A percentile compares a stretch with the other conserved stretches of the same genome.
phyloP scores from a whole-genome alignment of 1,284 basidiomycete genomes.

The Sparassis latifolia region DNA sequence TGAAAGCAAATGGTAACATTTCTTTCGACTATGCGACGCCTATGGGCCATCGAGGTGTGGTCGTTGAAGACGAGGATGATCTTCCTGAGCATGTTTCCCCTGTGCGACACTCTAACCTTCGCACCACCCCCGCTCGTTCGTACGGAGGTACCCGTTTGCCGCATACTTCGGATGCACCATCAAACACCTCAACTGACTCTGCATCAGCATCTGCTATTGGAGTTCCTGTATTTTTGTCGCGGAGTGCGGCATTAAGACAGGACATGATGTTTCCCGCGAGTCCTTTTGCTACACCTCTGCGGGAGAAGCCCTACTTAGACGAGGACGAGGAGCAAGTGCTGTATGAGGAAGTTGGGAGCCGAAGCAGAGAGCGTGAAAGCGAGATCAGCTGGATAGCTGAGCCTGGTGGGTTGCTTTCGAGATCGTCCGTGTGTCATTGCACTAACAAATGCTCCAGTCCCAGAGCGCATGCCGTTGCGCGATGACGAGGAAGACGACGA shows the following conservation, averaged over 20 bases:
- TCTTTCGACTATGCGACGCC: slow-evolving; percentile 29
- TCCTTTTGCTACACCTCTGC: slow-evolving; percentile 65
- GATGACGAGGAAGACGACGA: slow-evolving; percentile 44
- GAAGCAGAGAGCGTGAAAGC: slow-evolving; percentile 35
- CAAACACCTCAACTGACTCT: slow-evolving; percentile 38
- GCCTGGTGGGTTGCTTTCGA: slow-evolving; percentile 38
- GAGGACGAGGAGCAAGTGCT: slow-evolving; percentile 60
- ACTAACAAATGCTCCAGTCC: slow-evolving; percentile 32
- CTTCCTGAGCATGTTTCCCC: slow-evolving; percentile 34
- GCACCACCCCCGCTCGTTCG: slow-evolving; percentile 26
- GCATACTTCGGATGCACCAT: slow-evolving; percentile 46
- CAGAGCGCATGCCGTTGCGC: slow-evolving; percentile 50
- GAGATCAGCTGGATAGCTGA: slow-evolving; percentile 74
- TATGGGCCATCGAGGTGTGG: slow-evolving; percentile 54
- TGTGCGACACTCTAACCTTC: slow-evolving; percentile 28
- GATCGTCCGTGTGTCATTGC: slow-evolving; percentile 19
- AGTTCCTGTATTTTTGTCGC: slow-evolving; percentile 43
- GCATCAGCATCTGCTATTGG: slow-evolving; percentile 29
- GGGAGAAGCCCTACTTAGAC: slow-evolving; percentile 48
- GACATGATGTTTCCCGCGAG: slow-evolving; percentile 55
- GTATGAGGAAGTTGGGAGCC: slow-evolving; percentile 40
- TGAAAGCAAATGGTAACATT: slow-evolving; percentile 19
- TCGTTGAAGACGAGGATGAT: slow-evolving; percentile 68
- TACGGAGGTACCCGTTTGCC: slow-evolving; percentile 29
- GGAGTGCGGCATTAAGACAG: slow-evolving; percentile 40